These are phyloP conservation scores for Anisodus acutangulus DNA, from an alignment of 257 asterid genomes.

Conservation along the genomic window DNA sequence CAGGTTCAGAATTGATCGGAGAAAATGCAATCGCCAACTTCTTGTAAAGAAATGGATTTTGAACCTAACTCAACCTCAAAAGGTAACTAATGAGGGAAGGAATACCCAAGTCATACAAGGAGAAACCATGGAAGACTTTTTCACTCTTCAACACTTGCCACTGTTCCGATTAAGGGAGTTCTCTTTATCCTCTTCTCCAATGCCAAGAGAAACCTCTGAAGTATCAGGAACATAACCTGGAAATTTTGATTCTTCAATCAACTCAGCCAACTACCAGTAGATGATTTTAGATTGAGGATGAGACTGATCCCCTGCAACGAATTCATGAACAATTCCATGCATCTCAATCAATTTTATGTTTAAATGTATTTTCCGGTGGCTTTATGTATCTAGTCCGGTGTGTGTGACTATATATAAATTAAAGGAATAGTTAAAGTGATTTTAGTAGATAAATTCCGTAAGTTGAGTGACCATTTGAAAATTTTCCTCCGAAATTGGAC, in stretches of 20 bases:
- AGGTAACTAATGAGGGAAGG: too few relatives aligned
- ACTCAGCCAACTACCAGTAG: constrained; percentile 28
- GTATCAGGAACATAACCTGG: constrained; percentile 39
- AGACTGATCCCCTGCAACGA: constrained; percentile 40
- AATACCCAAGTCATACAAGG: too few relatives aligned
- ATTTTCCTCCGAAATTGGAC: too few relatives aligned
- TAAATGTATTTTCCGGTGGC: too few relatives aligned
- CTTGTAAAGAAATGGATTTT: neutral
- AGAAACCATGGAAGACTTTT: too few relatives aligned
- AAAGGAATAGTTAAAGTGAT: too few relatives aligned
- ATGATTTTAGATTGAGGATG: constrained; percentile 36
- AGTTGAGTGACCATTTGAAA: too few relatives aligned
- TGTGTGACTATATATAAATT: too few relatives aligned
- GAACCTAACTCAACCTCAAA: too few relatives aligned
- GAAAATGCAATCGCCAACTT: constrained; percentile 35
- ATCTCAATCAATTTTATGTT: constrained; percentile 33
- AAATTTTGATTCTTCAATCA: constrained; percentile 33
- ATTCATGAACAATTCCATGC: constrained; percentile 45
- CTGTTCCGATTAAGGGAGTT: constrained; percentile 31
- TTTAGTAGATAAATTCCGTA: too few relatives aligned
- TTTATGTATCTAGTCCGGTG: too few relatives aligned
- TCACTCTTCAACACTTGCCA: neutral
- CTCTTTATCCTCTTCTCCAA: constrained; percentile 36
- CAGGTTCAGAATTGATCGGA: constrained; percentile 31
- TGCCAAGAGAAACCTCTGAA: constrained; percentile 42